Base-by-base conservation (phyloP, 805 yeast genomes). In the Ogataea thermomethanolica region DNA sequence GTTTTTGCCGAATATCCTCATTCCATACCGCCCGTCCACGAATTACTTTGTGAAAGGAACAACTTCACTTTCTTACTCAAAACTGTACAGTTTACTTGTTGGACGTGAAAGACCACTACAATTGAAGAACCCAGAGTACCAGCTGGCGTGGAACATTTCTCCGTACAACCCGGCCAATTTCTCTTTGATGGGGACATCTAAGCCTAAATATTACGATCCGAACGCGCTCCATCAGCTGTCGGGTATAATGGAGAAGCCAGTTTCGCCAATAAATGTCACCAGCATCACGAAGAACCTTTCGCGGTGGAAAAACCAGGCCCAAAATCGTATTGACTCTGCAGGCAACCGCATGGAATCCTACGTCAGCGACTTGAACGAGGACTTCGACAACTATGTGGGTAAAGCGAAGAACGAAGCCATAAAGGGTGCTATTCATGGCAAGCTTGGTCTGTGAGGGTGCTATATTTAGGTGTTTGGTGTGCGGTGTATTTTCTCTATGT, bases 11-110 rank as follows among this genome's bases (percentile, higher is more conserved):
- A 75, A 78, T 45, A 70, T 84, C 32, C 65, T 73, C 5, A 74
- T 83, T 14, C 95, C 96, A 2, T 75, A 78, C 24, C 71, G 98
- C 34, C 99, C 99, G 2, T 71, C 77, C 4, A 78, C 86, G 6
- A 67, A 85, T 31, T 91, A 83, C 59, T 85, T 96, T 93, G 86
- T 93, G 6, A 78, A 82, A 49, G 96, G 96, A 3, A 54, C 83
- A 0, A 77, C 78, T 13, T 70, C 73, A 45, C 72, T 82, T n/a
- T 66, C 79, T 2, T 59, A 73, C 15, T 69, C 72, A 1, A 95
- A 86, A 46, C 67, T 93, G 37, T 81, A 84, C 43, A 39, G 55
- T 9, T 55, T 87, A 31, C 70, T 91, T 27, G 86, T 84, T 5
- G 97, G 97, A 1, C 81, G 81, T 0, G 76, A 78, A 39, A 73